Evolutionary conservation across 2,329 filamentous ascomycete genomes (phyloP).

Genomic region (Aspergillus candidus): DNA sequence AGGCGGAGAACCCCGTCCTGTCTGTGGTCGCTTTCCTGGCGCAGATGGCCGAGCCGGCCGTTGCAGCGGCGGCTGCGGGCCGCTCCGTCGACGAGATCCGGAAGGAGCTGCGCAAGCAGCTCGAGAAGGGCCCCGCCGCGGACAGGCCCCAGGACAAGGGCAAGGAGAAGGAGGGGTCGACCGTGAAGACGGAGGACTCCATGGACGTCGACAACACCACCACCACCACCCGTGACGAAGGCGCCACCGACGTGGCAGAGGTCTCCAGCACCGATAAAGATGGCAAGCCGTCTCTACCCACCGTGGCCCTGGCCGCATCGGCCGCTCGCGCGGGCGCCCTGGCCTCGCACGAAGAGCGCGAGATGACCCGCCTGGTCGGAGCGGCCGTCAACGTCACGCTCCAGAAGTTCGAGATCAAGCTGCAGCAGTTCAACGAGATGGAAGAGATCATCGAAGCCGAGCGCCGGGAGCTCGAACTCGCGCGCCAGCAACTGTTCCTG

Average conservation of each 20-base stretch:
- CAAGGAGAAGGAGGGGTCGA: conserved; percentile 43
- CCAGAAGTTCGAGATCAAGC: conserved; percentile 90
- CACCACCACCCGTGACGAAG: conserved; percentile 22
- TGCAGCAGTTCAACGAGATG: conserved; percentile 95
- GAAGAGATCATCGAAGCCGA: conserved; percentile 88
- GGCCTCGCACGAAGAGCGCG: conserved; percentile 91
- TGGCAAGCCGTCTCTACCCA: conserved; percentile 52
- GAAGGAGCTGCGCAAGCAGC: conserved; percentile 67
- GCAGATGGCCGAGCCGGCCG: conserved; percentile 79
- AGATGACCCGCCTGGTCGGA: conserved; percentile 89
- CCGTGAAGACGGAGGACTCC: conserved; percentile 50
- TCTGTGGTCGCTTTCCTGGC: conserved; percentile 93
- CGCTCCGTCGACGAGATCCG: conserved; percentile 83
- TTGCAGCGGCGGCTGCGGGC: conserved; percentile 83
- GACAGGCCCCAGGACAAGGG: conserved; percentile 43
- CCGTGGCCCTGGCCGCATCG: conserved; percentile 76
- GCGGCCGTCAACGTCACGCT: conserved; percentile 90
- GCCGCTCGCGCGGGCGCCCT: conserved; percentile 81
- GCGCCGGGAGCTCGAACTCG: conserved; percentile 83
- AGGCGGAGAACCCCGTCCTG: conserved; percentile 92
- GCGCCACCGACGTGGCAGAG: conserved; percentile 36
- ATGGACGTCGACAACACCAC: conserved; percentile 51
- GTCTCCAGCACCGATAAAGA: conserved; percentile 39
- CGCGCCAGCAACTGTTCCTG: conserved; percentile 86
- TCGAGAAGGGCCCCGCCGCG: conserved; percentile 57